Evolutionary conservation across 1,139 yeast species (phyloP).

Genomic region (Candida sp.): DNA sequence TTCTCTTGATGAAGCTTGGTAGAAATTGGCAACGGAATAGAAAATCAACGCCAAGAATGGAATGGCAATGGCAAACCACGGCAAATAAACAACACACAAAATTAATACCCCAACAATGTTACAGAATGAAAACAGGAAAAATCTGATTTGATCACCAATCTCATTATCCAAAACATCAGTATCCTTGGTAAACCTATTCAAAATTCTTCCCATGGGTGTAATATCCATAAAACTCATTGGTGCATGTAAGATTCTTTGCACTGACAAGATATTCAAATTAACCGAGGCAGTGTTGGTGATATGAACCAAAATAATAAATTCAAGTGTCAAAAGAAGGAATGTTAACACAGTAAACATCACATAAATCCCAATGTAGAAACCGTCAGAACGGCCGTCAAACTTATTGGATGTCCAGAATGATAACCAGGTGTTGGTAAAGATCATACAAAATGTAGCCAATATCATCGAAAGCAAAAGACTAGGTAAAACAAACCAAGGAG

Average conservation of each 20-base stretch:
- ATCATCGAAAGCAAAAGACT: slow-evolving; percentile 15
- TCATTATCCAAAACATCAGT: slow-evolving; percentile 82
- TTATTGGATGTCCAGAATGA: slow-evolving; percentile 75
- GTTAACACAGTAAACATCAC: slow-evolving; percentile 50
- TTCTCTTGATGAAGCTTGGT: slow-evolving; percentile 41
- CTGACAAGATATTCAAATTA: slow-evolving; percentile 40
- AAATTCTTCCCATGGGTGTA: slow-evolving; percentile 59
- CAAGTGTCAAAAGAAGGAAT: slow-evolving; percentile 31
- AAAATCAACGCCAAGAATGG: slow-evolving; percentile 49
- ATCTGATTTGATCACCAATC: slow-evolving; percentile 55
- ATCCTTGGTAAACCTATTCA: slow-evolving; percentile 72
- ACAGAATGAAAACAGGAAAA: slow-evolving; percentile 47
- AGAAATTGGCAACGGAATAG: slow-evolving; percentile 53
- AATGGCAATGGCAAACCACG: slow-evolving; percentile 72
- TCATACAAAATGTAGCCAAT: slow-evolving; percentile 51
- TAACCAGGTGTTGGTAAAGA: slow-evolving; percentile 79
- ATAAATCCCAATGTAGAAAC: slow-evolving; percentile 72
- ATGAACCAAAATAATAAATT: slow-evolving; percentile 47
- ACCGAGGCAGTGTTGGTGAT: slow-evolving; percentile 49
- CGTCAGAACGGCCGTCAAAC: slow-evolving; percentile 43
- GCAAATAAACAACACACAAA: slow-evolving; percentile 65
- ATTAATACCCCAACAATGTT: slow-evolving; percentile 61
- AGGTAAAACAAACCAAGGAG: slow-evolving; percentile 15
- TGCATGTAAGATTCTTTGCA: slow-evolving; percentile 40
- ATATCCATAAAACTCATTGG: slow-evolving; percentile 61